These are phyloP conservation scores for Globisporangium barbulae DNA, from an alignment of 352 stramenopile species.

Conservation along the genomic window DNA sequence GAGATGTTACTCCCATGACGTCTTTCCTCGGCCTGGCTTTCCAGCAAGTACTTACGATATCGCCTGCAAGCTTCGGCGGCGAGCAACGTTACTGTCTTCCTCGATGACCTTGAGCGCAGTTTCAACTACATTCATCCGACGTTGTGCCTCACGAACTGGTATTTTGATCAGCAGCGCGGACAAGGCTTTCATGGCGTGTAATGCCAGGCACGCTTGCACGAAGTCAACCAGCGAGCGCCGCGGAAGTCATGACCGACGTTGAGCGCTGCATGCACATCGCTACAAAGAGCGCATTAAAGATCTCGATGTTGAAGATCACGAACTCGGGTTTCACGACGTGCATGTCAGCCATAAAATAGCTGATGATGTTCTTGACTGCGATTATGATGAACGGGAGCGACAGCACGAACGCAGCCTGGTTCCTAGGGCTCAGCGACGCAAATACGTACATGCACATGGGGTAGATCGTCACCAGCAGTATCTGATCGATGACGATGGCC, in stretches of 20 bases:
- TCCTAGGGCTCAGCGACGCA: background rate
- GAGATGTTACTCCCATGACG: too few relatives aligned
- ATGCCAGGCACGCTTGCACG: slow-evolving; percentile 29
- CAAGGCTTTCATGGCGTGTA: slow-evolving; percentile 25
- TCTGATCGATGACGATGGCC: slow-evolving; percentile 10
- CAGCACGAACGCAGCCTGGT: background rate
- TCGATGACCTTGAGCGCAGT: slow-evolving; percentile 7
- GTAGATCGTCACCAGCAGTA: background rate
- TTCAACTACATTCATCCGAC: background rate
- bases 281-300: slow-evolving; percentile 52
- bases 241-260: slow-evolving; percentile 23
- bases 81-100: background rate
- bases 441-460: background rate
- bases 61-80: background rate
- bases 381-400: background rate
- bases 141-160: background rate
- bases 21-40: too few relatives aligned
- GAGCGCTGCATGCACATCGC: slow-evolving; percentile 34
- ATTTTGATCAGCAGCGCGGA: background rate
- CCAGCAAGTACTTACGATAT: background rate
- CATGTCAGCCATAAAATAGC: slow-evolving; percentile 2
- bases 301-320: slow-evolving; percentile 51
- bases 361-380: slow-evolving; percentile 12
- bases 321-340: slow-evolving; percentile 37
- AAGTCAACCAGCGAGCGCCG: slow-evolving; percentile 19